Evolutionary conservation across 495 filamentous ascomycete species (phyloP).

Genomic region (Viridothelium virens): DNA sequence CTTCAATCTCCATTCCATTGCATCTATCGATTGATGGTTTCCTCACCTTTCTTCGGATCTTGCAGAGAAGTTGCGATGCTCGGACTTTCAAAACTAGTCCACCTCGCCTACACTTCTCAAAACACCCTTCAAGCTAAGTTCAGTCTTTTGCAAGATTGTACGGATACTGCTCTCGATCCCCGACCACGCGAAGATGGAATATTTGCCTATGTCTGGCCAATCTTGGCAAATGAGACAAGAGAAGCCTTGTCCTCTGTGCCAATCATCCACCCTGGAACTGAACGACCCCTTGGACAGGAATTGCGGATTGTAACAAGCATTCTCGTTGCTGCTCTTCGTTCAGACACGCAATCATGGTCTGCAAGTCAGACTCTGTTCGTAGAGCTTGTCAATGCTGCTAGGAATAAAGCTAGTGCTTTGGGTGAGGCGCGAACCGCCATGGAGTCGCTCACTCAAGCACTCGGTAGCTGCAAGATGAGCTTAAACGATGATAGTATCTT

Average conservation of each 20-base stretch:
- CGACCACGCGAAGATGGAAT: background rate
- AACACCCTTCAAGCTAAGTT: conserved; percentile 12
- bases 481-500: conserved; percentile 22
- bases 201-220: background rate
- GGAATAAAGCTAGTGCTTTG: conserved; percentile 57
- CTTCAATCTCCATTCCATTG: conserved; percentile 29
- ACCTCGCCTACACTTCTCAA: conserved; percentile 6
- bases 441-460: conserved; percentile 59
- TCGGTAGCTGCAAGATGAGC: conserved; percentile 25
- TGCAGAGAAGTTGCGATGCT: background rate
- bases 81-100: background rate
- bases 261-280: background rate
- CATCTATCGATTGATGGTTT: conserved; percentile 25
- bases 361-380: conserved; percentile 42
- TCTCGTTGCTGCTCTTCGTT: background rate
- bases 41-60: background rate
- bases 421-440: conserved; percentile 54
- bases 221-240: background rate
- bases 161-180: background rate
- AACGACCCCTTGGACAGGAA: background rate
- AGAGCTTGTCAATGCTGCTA: conserved; percentile 49
- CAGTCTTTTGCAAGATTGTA: conserved; percentile 17
- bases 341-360: background rate
- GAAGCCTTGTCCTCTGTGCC: background rate
- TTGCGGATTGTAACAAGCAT: background rate